These are phyloP conservation scores for Boletellus sp. DNA, from an alignment of 768 basidiomycete genomes.

Conservation along the genomic window DNA sequence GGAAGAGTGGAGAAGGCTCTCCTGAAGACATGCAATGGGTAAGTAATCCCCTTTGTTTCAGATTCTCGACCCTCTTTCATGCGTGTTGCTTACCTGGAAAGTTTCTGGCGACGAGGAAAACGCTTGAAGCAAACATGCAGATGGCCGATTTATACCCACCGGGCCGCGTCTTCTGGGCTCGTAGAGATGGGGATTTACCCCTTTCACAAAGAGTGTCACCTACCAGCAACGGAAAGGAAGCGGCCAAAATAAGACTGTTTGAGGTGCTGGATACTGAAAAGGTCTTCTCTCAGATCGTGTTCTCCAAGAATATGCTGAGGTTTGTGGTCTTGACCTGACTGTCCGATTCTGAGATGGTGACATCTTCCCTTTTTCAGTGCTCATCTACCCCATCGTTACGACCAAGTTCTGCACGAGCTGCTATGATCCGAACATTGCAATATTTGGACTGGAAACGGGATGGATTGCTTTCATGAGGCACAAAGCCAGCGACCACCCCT, in stretches of 20 bases:
- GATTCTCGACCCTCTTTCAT: not conserved
- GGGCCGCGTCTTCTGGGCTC: constrained; percentile 74
- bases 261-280: constrained; percentile 74
- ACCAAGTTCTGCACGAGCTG: constrained; percentile 67
- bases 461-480: not conserved
- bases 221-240: constrained; percentile 17
- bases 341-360: not conserved
- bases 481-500: not conserved
- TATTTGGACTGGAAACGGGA: not conserved
- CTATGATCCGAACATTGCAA: constrained; percentile 34
- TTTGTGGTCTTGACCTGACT: constrained; percentile 29
- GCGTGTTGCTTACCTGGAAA: constrained; percentile 23
- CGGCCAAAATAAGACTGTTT: constrained; percentile 65
- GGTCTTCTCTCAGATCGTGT: constrained; percentile 78
- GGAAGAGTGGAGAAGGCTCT: constrained; percentile 58
- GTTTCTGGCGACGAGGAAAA: constrained; percentile 80
- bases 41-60: constrained; percentile 25
- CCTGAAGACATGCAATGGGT: constrained; percentile 52
- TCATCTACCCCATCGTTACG: constrained; percentile 80
- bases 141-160: constrained; percentile 70
- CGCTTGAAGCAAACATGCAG: constrained; percentile 82
- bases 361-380: constrained; percentile 40
- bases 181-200: constrained; percentile 69
- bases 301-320: constrained; percentile 82
- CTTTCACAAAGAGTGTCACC: constrained; percentile 36